Conservation (phyloP, 192 early-diverging fungal genomes). For the Geranomyces michiganensis region DNA sequence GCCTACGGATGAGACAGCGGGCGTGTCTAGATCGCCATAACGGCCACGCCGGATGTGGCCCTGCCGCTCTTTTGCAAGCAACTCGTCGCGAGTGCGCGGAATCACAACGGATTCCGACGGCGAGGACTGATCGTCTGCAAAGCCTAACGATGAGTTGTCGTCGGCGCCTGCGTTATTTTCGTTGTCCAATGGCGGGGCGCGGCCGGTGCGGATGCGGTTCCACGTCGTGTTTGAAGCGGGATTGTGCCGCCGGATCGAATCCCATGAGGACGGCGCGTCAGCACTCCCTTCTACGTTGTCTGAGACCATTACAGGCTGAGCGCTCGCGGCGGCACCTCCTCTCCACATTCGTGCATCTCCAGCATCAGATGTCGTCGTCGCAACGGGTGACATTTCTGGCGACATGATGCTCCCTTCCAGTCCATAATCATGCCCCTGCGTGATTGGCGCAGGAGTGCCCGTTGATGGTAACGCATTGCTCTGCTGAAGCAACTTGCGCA, state of each 20-base stretch:
- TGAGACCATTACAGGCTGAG: neutral
- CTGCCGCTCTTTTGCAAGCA: conserved; percentile 14
- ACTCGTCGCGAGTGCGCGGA: conserved; percentile 28
- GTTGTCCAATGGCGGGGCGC: neutral
- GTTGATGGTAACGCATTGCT: neutral
- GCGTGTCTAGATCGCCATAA: conserved; percentile 30
- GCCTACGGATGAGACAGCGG: conserved; percentile 17
- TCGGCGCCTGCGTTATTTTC: no score
- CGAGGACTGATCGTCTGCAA: no score
- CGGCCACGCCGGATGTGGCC: conserved; percentile 20
- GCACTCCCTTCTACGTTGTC: neutral
- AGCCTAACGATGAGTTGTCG: no score
- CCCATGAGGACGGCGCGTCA: conserved; percentile 17
- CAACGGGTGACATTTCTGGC: conserved; percentile 6
- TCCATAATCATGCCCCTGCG: conserved; percentile 15
- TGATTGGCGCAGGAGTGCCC: neutral
- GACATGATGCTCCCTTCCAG: conserved; percentile 22
- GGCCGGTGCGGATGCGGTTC: conserved; percentile 14
- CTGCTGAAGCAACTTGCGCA: conserved; percentile 20
- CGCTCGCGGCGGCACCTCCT: no score
- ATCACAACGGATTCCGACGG: neutral
- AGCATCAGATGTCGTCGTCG: no score
- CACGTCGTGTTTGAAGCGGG: conserved; percentile 9
- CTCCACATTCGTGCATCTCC: no score
- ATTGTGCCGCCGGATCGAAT: conserved; percentile 14